phyloP scores from a whole-genome alignment of 306 rosid species.

The Cucurbita maxima region DNA sequence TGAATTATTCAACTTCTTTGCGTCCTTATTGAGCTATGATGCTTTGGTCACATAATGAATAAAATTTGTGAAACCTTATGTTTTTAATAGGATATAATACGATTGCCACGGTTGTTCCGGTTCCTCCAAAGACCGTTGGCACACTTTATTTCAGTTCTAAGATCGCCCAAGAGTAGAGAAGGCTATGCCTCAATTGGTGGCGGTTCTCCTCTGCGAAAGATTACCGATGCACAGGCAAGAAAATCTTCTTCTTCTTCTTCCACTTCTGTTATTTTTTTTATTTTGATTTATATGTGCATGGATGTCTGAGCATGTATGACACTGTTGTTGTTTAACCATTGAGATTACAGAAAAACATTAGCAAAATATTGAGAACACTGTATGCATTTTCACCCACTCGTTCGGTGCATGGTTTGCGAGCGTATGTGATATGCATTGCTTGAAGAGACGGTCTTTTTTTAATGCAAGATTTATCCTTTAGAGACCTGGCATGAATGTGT shows the following conservation, averaged over 20 bases:
- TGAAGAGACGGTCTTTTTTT: neutral
- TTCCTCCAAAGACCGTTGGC: conserved; percentile 95
- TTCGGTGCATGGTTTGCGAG: neutral
- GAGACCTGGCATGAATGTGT: neutral
- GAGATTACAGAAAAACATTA: neutral
- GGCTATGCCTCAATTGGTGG: conserved; percentile 98
- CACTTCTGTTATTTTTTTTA: neutral
- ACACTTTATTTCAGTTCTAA: conserved; percentile 59
- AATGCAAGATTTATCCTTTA: neutral
- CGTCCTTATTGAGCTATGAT: too few relatives aligned
- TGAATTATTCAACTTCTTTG: neutral
- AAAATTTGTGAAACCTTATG: neutral
- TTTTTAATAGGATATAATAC: conserved; percentile 64
- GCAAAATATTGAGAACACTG: neutral
- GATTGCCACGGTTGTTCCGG: conserved; percentile 74
- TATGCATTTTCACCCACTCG: neutral
- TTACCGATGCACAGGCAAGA: conserved; percentile 86
- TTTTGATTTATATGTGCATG: neutral
- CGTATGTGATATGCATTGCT: neutral
- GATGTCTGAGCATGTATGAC: neutral
- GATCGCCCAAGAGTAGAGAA: conserved; percentile 94
- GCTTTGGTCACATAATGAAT: neutral
- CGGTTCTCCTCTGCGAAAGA: conserved; percentile 84
- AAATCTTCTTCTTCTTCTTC: neutral
- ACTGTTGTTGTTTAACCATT: neutral